Evolutionary conservation across 2,329 filamentous ascomycete genomes (phyloP).

Genomic region (Hymenoscyphus linearis): DNA sequence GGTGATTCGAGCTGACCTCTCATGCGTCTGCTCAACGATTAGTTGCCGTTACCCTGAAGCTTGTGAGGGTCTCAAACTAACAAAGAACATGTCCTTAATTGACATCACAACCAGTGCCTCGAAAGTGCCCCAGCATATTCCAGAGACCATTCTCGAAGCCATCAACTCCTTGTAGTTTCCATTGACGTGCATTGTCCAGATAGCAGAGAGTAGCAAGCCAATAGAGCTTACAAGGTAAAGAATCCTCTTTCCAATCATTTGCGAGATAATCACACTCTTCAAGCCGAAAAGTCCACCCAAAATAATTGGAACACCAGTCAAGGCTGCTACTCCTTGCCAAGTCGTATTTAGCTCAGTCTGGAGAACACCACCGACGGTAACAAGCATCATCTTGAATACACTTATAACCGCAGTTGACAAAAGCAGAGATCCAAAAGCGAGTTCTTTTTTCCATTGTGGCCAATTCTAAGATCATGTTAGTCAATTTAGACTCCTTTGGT

Average conservation of each 20-base stretch:
- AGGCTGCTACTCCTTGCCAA: constrained; percentile 42
- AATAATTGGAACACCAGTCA: constrained; percentile 50
- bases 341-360: constrained; percentile 40
- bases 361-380: constrained; percentile 43
- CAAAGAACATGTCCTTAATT: constrained; percentile 54
- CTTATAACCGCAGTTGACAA: constrained; percentile 42
- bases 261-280: constrained; percentile 38
- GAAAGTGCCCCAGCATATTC: constrained; percentile 54
- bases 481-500: background rate
- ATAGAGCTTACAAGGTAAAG: constrained; percentile 45
- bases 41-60: constrained; percentile 21
- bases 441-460: constrained; percentile 48
- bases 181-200: constrained; percentile 45
- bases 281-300: constrained; percentile 44
- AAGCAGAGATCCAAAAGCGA: constrained; percentile 44
- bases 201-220: constrained; percentile 43
- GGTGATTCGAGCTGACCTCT: constrained; percentile 42
- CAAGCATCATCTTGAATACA: constrained; percentile 50
- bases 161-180: constrained; percentile 42
- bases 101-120: constrained; percentile 48
- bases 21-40: constrained; percentile 43
- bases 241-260: constrained; percentile 47
- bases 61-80: constrained; percentile 32
- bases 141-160: constrained; percentile 49
- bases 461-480: constrained; percentile 45